Evolutionary conservation across 768 basidiomycete genomes (phyloP), one percentile per base, ranked within the genome.

Genomic region (Tricholoma bakamatsutake): DNA sequence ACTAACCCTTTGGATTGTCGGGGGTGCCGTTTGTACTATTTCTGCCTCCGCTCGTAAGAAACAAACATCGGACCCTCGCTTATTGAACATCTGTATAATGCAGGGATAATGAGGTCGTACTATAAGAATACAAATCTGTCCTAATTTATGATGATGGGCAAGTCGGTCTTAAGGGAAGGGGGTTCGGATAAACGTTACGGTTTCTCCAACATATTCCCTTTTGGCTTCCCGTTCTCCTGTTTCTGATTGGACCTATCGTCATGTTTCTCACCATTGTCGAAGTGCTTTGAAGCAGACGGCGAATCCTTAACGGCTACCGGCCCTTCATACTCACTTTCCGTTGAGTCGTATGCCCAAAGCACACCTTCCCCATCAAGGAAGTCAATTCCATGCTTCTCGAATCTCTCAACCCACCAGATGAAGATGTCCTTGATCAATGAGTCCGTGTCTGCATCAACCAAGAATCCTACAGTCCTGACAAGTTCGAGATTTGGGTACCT

Each of bases 321-420:
- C n/a, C 46, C 28, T 2, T 17, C 46, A 31, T 17, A 48, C 28
- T 48, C 46, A 15, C 28, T 48, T n/a, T 48, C 46, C 10, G 39
- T 33, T 2, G 39, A 55, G n/a, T 77, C 74, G 57, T 79, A 79
- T 40, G 74, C 59, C 79, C 80, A 83, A 50, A 81, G 65, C 30
- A 81, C 76, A 31, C 77, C 78, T 63, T 80, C 80, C 13, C 80
- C 80, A 59, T 82, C 81, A 60, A 80, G 68, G 59, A 82, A 74
- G 57, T 79, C 73, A 45, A 83, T 69, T 8, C 76, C 79, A 43
- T 73, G 69, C 53, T 65, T 70, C 69, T 80, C 78, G 55, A 80
- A 81, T 50, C 65, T 71, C 59, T 80, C 77, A 27, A 74, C 71
- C 80, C 80, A 82, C 75, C 76, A 77, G 30, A 81, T 78, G 59